Percentiles rank a stretch among this genome's conserved stretches.
Conservation (phyloP, 768 basidiomycete species). For the Trametes cubensis region DNA sequence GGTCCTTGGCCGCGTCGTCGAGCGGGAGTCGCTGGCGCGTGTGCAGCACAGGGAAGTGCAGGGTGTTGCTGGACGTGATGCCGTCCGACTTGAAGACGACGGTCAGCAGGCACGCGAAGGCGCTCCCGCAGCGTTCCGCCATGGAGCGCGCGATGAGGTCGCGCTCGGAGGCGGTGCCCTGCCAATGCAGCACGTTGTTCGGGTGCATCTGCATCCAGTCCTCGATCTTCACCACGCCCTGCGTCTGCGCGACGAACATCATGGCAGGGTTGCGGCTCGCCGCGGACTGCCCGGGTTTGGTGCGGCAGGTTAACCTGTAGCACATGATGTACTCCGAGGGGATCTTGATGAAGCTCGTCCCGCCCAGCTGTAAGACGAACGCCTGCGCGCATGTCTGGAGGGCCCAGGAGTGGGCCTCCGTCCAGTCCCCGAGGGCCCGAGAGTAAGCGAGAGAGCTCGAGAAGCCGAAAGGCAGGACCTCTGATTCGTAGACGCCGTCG, state of each 20-base stretch:
- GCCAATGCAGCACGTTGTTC: not conserved
- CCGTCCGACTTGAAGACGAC: not conserved
- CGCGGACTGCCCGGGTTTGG: not conserved
- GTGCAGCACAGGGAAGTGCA: constrained; percentile 1
- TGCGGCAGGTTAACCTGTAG: not conserved
- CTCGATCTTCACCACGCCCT: not conserved
- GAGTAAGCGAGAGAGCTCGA: not conserved
- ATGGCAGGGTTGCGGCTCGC: not conserved
- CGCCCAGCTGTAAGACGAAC: not conserved
- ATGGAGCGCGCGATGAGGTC: not conserved
- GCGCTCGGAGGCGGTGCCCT: constrained; percentile 2
- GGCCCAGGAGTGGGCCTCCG: constrained; percentile 2
- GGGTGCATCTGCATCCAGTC: not conserved
- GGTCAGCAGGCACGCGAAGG: not conserved
- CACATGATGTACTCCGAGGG: not conserved
- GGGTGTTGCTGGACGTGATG: not conserved
- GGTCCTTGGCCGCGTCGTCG: not conserved
- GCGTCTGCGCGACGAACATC: not conserved
- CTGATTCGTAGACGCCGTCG: not conserved
- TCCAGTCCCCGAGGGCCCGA: not conserved
- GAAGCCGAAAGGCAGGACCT: not conserved
- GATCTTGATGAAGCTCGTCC: not conserved
- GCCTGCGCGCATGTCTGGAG: constrained; percentile 1
- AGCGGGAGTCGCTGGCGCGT: not conserved
- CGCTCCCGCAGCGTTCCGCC: constrained; percentile 1